Evolutionary conservation across 345 rosid species (phyloP), one percentile per base, ranked within the genome.

Genomic region (Noccaea caerulescens): DNA sequence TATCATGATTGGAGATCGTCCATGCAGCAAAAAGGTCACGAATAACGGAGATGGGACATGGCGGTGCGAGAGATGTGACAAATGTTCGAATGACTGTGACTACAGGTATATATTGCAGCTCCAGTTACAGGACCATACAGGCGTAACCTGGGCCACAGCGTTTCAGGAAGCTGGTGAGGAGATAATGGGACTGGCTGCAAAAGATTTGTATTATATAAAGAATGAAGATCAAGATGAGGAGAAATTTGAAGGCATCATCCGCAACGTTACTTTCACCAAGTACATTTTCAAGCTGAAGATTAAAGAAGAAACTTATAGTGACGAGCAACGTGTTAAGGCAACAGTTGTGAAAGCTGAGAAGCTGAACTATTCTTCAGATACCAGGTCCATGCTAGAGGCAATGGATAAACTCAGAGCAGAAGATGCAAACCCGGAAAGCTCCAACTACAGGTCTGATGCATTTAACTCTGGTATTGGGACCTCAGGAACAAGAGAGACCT

Each of bases 91-190:
- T 78, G 96, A 89, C 72, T 89, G 94, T 32, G 96, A 89, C 75
- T 91, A 86, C 77, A 82, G 93, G 63, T 91, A 91, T 75, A 85
- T 91, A 69, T 77, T 93, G 62, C 94, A 89, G 86, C 51, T 93
- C 11, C 98, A 91, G 87, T 83, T 93, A 75, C 92, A 89, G 80
- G 98, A 93, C 73, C 90, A 91, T 68, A 91, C 98, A 11, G 96
- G 91, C 38, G 14, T 84, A 55, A 79, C 89, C 14, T 93, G 98
- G 98, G 94, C 82, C 46, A 93, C 96, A 10, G 94, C 96, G 25
- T 93, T 91, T 78, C 96, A 91, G 75, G 98, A 91, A 71, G 74
- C 82, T 63, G 98, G 86, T 43, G 88, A 85, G 80, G 96, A 87
- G 69, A 86, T 93, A 67, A 79, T 91, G 84, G 97, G 94, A n/a